These are phyloP conservation scores for Aegilops speltoides DNA, from an alignment of 176 grass and related monocot genomes.

Conservation along the genomic window DNA sequence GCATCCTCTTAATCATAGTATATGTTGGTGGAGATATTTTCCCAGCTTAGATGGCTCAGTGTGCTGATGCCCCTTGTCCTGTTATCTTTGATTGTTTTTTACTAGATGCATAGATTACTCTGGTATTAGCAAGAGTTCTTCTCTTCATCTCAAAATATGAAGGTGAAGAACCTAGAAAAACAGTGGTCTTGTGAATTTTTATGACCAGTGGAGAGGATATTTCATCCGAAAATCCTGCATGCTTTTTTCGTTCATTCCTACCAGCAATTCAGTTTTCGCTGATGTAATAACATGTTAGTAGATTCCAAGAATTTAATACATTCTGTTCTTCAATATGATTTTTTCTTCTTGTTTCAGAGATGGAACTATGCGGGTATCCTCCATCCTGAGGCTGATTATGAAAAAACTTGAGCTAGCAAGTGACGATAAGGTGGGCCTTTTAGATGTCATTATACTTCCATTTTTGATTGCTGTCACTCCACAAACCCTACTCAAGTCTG, in stretches of 20 bases:
- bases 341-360: conserved; percentile 60
- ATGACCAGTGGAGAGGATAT: background rate
- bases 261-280: background rate
- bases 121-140: background rate
- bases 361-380: conserved; percentile 57
- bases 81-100: background rate
- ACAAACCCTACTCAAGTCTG: background rate
- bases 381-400: conserved; percentile 71
- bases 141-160: background rate
- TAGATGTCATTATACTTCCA: conserved; percentile 2
- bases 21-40: conserved; percentile 1
- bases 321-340: background rate
- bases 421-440: conserved; percentile 71
- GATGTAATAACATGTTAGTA: background rate
- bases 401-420: conserved; percentile 65
- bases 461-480: background rate
- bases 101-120: background rate
- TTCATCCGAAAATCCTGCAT: background rate
- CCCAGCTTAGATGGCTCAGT: background rate
- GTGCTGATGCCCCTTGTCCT: background rate
- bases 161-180: background rate
- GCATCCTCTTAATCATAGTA: background rate
- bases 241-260: background rate
- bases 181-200: background rate
- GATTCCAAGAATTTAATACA: conserved; percentile 1